A percentile compares a stretch with the other conserved stretches of the same genome.
Conservation (phyloP, 2,329 filamentous ascomycete species). For the Penicillium sp. region DNA sequence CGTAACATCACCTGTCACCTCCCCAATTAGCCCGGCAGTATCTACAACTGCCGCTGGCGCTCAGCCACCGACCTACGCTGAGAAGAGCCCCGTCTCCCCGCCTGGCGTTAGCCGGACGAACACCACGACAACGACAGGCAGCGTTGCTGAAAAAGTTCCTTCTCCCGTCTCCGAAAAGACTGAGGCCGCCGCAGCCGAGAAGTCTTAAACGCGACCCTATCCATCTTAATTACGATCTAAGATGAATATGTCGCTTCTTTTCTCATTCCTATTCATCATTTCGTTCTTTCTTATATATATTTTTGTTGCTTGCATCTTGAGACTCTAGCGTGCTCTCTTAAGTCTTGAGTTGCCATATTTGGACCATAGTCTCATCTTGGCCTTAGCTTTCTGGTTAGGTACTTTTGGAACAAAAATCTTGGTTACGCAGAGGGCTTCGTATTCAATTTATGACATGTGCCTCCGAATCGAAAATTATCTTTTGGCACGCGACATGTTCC, state of each 20-base stretch:
- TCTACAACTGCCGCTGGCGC: slow-evolving; percentile 13
- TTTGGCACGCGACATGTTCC: neutral
- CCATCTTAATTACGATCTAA: slow-evolving; percentile 5
- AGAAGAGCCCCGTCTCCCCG: slow-evolving; percentile 25
- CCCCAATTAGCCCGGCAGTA: slow-evolving; percentile 5
- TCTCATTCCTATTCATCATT: neutral
- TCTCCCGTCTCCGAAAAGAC: slow-evolving; percentile 18
- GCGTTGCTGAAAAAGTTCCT: slow-evolving; percentile 5
- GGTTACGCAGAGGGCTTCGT: neutral
- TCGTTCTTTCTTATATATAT: neutral
- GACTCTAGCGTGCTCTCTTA: neutral
- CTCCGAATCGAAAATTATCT: neutral
- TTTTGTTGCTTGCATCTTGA: neutral
- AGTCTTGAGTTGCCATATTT: neutral
- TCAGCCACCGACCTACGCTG: slow-evolving; percentile 33
- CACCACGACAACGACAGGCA: slow-evolving; percentile 12
- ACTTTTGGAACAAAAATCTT: neutral
- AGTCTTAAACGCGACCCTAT: neutral
- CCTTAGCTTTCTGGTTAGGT: neutral
- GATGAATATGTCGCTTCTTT: neutral
- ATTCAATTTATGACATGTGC: neutral
- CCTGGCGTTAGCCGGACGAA: slow-evolving; percentile 16
- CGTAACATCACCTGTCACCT: slow-evolving; percentile 16
- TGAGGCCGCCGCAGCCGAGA: neutral
- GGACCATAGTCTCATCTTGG: neutral